Evolutionary conservation across 768 basidiomycete species (phyloP).

Genomic region (Termitomyces sp.): DNA sequence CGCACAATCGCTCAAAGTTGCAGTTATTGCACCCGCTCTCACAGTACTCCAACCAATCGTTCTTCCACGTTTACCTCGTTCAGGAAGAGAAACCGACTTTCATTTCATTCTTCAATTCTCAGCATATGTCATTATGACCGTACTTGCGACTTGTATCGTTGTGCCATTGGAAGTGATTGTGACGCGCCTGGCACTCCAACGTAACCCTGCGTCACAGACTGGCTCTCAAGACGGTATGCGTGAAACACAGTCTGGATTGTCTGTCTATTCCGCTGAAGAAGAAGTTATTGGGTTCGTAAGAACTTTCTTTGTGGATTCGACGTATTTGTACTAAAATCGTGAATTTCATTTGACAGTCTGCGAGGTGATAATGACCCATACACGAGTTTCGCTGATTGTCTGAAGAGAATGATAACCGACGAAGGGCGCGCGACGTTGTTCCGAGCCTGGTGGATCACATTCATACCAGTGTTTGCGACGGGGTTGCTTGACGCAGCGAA

Average conservation of each 20-base stretch:
- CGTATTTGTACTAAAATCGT: slow-evolving; percentile 2
- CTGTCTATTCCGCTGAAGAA: slow-evolving; percentile 4
- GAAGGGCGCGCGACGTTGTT: slow-evolving; percentile 69
- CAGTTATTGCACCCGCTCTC: slow-evolving; percentile 25
- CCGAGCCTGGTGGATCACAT: slow-evolving; percentile 80
- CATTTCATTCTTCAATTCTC: not conserved
- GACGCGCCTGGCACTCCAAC: slow-evolving; percentile 71
- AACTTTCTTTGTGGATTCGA: not conserved
- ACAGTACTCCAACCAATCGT: not conserved
- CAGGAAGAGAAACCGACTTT: not conserved
- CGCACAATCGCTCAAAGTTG: slow-evolving; percentile 39
- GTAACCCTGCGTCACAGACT: slow-evolving; percentile 63
- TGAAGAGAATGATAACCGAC: slow-evolving; percentile 66
- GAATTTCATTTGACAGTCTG: slow-evolving; percentile 32
- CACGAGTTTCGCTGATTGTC: slow-evolving; percentile 62
- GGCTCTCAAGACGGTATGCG: slow-evolving; percentile 24
- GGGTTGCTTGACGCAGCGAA: not conserved
- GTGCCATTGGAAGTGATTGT: slow-evolving; percentile 74
- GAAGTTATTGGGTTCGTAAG: slow-evolving; percentile 9
- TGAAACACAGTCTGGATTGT: not conserved
- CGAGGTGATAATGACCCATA: slow-evolving; percentile 77
- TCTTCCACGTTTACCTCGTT: not conserved
- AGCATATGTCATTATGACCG: slow-evolving; percentile 34
- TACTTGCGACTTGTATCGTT: slow-evolving; percentile 49
- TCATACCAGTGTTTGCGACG: slow-evolving; percentile 18